Percentiles rank a stretch among this genome's conserved stretches.
phyloP scores from a whole-genome alignment of 441 rosid genomes.

The Erodium texanum region DNA sequence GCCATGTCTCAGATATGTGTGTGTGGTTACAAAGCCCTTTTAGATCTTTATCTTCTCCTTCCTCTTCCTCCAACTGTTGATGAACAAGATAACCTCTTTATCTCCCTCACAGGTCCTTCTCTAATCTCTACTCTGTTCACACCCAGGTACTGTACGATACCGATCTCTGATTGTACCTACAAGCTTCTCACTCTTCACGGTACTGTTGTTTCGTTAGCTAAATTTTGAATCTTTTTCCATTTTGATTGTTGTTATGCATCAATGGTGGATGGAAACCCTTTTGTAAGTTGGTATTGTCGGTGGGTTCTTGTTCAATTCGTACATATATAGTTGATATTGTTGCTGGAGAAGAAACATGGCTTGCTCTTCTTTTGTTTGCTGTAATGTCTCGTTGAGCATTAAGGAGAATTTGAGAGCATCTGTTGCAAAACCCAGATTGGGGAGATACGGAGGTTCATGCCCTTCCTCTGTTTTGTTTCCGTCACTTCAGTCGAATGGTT shows the following conservation, averaged over 20 bases:
- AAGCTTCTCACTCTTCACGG: background rate
- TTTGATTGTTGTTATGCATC: background rate
- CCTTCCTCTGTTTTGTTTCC: constrained; percentile 9
- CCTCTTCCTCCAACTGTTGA: background rate
- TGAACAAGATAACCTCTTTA: constrained; percentile 1
- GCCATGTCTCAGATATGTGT: background rate
- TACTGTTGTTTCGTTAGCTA: background rate
- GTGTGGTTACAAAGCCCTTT: background rate
- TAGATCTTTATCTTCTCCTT: background rate
- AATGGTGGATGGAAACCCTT: background rate
- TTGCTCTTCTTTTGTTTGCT: constrained; percentile 43
- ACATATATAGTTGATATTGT: constrained; percentile 8
- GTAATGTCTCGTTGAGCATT: constrained; percentile 33
- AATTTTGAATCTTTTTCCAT: background rate
- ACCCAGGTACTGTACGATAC: constrained; percentile 17
- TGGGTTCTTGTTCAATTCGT: constrained; percentile 15
- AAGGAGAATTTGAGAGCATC: constrained; percentile 22
- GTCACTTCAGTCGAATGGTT: constrained; percentile 20
- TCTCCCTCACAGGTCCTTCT: background rate
- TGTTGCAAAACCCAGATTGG: constrained; percentile 20
- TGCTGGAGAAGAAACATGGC: constrained; percentile 35
- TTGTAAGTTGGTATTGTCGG: background rate
- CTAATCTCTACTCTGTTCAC: constrained; percentile 6
- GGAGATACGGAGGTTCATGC: too few relatives aligned
- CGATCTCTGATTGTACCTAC: background rate